These are phyloP conservation scores for Bolboschoenoplectus hybrid DNA, from an alignment of 202 grass and related monocot genomes.

Conservation along the genomic window DNA sequence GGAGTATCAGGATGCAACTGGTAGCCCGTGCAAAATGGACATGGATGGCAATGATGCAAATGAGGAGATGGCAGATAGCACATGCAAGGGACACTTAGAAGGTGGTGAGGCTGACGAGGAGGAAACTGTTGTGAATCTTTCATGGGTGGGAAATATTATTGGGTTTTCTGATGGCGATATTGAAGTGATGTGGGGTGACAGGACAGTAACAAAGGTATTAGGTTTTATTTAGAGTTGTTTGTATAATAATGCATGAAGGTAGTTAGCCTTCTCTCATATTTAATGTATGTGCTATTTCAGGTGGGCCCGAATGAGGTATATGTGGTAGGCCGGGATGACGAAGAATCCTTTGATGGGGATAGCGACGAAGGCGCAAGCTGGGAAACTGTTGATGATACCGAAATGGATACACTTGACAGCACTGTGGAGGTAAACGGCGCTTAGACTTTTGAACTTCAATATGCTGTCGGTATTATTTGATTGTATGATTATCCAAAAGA, in stretches of 20 bases:
- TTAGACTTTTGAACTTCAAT: neutral
- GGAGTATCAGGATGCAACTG: constrained; percentile 41
- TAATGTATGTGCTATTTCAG: constrained; percentile 50
- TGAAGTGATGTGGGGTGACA: constrained; percentile 86
- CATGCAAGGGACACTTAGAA: neutral
- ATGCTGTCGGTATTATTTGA: neutral
- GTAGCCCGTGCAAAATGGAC: constrained; percentile 41
- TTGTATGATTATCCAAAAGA: constrained; percentile 29
- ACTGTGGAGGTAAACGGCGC: constrained; percentile 57
- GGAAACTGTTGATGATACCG: constrained; percentile 89
- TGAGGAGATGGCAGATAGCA: constrained; percentile 36
- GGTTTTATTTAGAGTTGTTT: constrained; percentile 19
- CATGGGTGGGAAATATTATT: constrained; percentile 91
- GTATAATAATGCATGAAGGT: constrained; percentile 35
- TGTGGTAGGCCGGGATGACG: constrained; percentile 84
- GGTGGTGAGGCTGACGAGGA: constrained; percentile 46
- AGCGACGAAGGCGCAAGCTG: constrained; percentile 67
- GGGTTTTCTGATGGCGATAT: constrained; percentile 76
- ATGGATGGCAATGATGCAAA: constrained; percentile 41
- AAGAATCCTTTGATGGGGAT: constrained; percentile 65
- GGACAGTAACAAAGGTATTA: constrained; percentile 73
- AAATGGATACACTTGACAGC: constrained; percentile 62
- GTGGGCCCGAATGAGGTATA: constrained; percentile 88
- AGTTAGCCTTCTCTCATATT: constrained; percentile 26
- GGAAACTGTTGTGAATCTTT: constrained; percentile 50